Base-by-base conservation (phyloP, 1,139 yeast genomes). In the Entelexis sorbosivorans region DNA sequence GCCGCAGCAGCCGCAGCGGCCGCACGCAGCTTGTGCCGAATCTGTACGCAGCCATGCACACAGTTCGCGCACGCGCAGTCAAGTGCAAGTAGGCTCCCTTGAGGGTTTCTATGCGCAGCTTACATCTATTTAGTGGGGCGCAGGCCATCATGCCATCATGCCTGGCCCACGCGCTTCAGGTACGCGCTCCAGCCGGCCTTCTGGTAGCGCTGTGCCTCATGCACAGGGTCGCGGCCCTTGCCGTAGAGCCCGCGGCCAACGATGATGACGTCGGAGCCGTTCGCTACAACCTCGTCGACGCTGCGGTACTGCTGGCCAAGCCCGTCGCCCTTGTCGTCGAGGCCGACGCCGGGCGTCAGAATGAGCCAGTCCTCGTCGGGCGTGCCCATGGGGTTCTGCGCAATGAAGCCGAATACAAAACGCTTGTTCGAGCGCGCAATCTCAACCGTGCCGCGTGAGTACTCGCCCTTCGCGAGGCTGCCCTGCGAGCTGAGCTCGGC, bases 321-420 rank as follows among this genome's bases (percentile, higher is more conserved):
- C 1, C 81, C 80, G 66, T 91, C 99, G n/a, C 97, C 97, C 67
- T 82, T 91, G 63, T 89, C 97, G 64, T 89, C 98, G 54, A 93
- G 74, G 1, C 97, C 97, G 44, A 93, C 98, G 55, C 99, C 99
- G 0, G 99, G 99, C 1, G 98, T 91, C 89, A 93, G 80, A 52
- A 88, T 78, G 50, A 93, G 70, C 95, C 96, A 93, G 68, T 91
- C 98, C 48, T 74, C 70, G 16, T 91, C 93, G 11, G 49, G 48
- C 14, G 16, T 19, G 32, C 86, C 88, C 89, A 88, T 85, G 56
- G 82, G 81, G 61, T 78, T 75, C 66, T 89, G 96, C 0, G 98
- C 97, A 69, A 93, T 91, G 67, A 91, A 93, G 0, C 99, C 99
- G 68, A 91, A 81, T 20, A 87, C 96, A 69, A 91, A 93, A 55